Evolutionary conservation across 1,139 yeast species (phyloP).

Genomic region (Geotrichum carabidarum): DNA sequence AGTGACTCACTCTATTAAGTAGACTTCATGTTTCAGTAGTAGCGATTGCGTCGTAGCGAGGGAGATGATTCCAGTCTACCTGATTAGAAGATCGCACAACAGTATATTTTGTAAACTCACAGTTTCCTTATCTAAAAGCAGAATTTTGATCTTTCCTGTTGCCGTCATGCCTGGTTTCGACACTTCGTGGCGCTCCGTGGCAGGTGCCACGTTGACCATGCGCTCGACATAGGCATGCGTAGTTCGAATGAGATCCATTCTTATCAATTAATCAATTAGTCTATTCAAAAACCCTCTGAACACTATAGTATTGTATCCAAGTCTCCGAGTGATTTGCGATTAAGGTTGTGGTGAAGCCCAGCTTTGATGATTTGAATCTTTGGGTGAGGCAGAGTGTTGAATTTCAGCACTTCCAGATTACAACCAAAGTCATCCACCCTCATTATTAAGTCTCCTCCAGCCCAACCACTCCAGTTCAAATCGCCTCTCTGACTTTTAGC

Average conservation of each 20-base stretch:
- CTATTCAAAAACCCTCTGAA: too few relatives aligned
- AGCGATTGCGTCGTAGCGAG: conserved; percentile 84
- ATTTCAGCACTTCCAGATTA: too few relatives aligned
- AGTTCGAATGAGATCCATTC: conserved; percentile 51
- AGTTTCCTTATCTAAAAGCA: conserved; percentile 73
- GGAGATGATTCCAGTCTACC: conserved; percentile 65
- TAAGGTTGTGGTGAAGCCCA: too few relatives aligned
- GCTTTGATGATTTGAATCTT: too few relatives aligned
- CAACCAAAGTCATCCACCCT: too few relatives aligned
- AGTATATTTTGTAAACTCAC: conserved; percentile 22
- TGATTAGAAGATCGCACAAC: not conserved
- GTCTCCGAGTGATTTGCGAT: too few relatives aligned
- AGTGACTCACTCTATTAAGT: conserved; percentile 55
- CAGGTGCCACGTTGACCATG: conserved; percentile 38
- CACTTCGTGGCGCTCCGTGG: conserved; percentile 20
- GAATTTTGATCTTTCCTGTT: conserved; percentile 57
- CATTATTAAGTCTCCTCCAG: too few relatives aligned
- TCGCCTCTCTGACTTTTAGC: too few relatives aligned
- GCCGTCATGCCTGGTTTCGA: conserved; percentile 25
- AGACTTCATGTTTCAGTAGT: conserved; percentile 72
- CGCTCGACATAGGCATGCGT: conserved; percentile 49
- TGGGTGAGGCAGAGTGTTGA: too few relatives aligned
- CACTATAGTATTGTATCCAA: too few relatives aligned
- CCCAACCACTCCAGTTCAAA: too few relatives aligned
- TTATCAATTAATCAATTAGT: too few relatives aligned